Conservation (phyloP, 495 filamentous ascomycete genomes). For the Clavariopsis aquatica region DNA sequence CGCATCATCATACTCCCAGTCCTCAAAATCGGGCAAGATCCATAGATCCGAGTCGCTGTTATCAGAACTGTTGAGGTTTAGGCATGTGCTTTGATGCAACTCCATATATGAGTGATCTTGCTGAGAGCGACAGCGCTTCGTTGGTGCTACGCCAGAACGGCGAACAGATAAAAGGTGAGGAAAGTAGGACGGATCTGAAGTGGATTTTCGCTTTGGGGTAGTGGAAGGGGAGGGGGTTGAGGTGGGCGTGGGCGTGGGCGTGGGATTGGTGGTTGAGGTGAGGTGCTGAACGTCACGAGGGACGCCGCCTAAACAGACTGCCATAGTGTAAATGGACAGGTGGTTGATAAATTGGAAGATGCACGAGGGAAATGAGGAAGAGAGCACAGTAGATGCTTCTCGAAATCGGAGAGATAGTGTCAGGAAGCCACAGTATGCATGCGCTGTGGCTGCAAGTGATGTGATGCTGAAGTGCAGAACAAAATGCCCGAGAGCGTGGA, state of each 20-base stretch:
- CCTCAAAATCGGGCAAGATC: conserved; percentile 29
- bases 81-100: conserved; percentile 26
- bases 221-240: background rate
- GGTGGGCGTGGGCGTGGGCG: background rate
- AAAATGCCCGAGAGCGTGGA: background rate
- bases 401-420: background rate
- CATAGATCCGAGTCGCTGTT: conserved; percentile 19
- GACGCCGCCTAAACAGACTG: background rate
- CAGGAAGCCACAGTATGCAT: conserved; percentile 10
- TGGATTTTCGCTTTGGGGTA: background rate
- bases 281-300: conserved; percentile 13
- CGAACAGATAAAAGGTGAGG: background rate
- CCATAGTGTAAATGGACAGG: conserved; percentile 4
- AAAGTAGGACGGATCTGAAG: background rate
- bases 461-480: background rate
- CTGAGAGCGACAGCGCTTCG: conserved; percentile 12
- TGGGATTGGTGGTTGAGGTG: background rate
- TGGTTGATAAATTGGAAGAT: background rate
- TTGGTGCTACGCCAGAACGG: background rate
- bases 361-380: background rate
- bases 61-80: conserved; percentile 7
- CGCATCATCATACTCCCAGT: conserved; percentile 20
- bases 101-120: background rate
- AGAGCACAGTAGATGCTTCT: background rate
- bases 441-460: conserved; percentile 17